phyloP scores from a whole-genome alignment of 495 filamentous ascomycete species.

The Penicillium coffeae region DNA sequence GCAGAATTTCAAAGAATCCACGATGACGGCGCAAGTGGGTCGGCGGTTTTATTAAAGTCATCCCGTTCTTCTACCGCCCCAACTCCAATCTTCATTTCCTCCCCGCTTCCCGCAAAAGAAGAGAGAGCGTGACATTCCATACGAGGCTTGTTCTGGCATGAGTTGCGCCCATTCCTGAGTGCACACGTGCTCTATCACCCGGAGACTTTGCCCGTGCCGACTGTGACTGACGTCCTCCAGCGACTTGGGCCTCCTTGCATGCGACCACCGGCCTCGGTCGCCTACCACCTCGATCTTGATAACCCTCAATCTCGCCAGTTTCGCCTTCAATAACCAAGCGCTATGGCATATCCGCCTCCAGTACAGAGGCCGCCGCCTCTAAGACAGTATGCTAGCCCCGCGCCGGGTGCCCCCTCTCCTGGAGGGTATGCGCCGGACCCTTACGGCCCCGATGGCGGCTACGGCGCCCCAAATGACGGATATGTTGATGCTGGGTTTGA shows the following conservation, averaged over 20 bases:
- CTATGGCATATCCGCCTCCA: slow-evolving; percentile 34
- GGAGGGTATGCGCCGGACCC: slow-evolving; percentile 45
- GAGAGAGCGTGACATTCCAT: background rate
- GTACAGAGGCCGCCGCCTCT: slow-evolving; percentile 46
- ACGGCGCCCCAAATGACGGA: slow-evolving; percentile 33
- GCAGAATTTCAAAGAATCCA: slow-evolving; percentile 2
- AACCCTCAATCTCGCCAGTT: background rate
- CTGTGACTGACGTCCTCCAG: slow-evolving; percentile 6
- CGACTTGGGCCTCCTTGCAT: slow-evolving; percentile 20
- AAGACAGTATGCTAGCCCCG: slow-evolving; percentile 47
- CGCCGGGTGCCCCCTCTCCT: slow-evolving; percentile 25
- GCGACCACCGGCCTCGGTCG: slow-evolving; percentile 6
- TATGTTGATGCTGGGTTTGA: slow-evolving; percentile 39
- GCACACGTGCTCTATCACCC: slow-evolving; percentile 9
- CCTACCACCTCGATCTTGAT: slow-evolving; percentile 3
- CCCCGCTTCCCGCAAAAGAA: background rate
- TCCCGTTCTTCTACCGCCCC: slow-evolving; percentile 8
- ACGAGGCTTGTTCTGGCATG: background rate
- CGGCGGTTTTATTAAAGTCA: slow-evolving; percentile 16
- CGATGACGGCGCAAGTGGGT: slow-evolving; percentile 15
- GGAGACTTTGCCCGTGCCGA: slow-evolving; percentile 3
- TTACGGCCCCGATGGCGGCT: slow-evolving; percentile 43
- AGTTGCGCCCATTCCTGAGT: background rate
- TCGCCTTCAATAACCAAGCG: slow-evolving; percentile 1
- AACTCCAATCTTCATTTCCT: background rate